Evolutionary conservation across 257 asterid species (phyloP).

Genomic region (Solanum sparsipilum): DNA sequence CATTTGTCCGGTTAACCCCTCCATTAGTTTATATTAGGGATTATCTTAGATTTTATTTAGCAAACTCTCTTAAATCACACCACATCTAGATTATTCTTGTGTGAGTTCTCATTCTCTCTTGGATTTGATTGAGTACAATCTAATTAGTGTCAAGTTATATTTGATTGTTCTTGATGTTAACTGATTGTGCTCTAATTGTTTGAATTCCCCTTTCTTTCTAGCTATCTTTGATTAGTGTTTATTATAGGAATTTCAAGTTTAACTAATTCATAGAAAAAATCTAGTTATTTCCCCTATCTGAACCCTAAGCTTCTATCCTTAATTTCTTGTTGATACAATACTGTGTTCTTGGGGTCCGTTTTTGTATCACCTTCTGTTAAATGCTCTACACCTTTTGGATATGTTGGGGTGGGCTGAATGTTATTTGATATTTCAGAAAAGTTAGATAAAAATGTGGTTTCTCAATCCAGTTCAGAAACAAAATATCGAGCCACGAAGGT

Average conservation of each 20-base stretch:
- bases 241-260: not conserved
- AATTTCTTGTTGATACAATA: not conserved
- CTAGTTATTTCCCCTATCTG: not conserved
- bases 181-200: not conserved
- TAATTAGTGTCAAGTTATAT: not conserved
- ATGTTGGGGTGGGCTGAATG: not conserved
- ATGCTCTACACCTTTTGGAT: not conserved
- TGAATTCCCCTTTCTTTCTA: not conserved
- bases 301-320: not conserved
- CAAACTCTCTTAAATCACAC: not conserved
- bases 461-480: not conserved
- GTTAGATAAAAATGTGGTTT: not conserved
- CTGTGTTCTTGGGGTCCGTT: not conserved
- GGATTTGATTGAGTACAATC: not conserved
- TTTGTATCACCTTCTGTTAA: not conserved
- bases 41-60: not conserved
- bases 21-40: not conserved
- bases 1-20: not conserved
- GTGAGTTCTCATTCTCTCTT: not conserved
- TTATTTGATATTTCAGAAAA: not conserved
- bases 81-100: not conserved
- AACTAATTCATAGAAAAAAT: not conserved
- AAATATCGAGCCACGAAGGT: not conserved
- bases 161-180: not conserved
- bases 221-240: not conserved